Base-by-base conservation (phyloP, 2,329 filamentous ascomycete genomes). In the Ceratocystiopsis brevicomis region DNA sequence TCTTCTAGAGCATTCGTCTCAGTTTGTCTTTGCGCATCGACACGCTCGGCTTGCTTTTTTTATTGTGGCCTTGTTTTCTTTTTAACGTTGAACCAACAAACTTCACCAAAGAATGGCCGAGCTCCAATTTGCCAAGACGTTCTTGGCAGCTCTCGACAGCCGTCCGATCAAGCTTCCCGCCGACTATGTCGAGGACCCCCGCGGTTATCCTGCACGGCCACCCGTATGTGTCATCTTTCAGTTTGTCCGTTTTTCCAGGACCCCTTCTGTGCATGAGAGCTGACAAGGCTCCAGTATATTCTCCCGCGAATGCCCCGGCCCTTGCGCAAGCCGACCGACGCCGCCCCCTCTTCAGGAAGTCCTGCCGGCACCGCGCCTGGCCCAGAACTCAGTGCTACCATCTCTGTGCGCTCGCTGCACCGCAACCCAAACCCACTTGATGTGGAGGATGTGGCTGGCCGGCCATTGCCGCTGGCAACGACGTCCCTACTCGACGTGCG, bases 121-220 rank as follows among this genome's bases (percentile, higher is more conserved):
- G 69, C 62, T 87, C 47, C 66, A 76, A 41, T 96, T 95, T 60
- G 81, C 85, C 53, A 85, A 81, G 61, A 69, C 75, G 32, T 95
- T 93, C 61, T 76, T 98, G 52, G 67, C 77, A 42, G 72, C 76
- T 18, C 73, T 96, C 49, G 85, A 93, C 61, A 73, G 76, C 47
- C 77, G 79, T 41, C 81, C 86, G 9, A 61, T 77, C 53, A 92
- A 87, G 66, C 73, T 96, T 49, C 76, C 80, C n/a, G 68, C 82
- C 50, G 85, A 96, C 60, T 81, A 95, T 74, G 78, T 92, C 59
- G 83, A 88, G 61, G 84, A 95, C 56, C 76, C 84, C 41, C 78
- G 77, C 53, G 75, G 70, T 51, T 87, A 88, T 57, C 81, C 83
- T 19, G 66, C 81, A 21, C 76, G 81, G 48, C 69, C 76, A 50